Conservation (phyloP, 148 eudicot species). For the Chenopodium formosanum region DNA sequence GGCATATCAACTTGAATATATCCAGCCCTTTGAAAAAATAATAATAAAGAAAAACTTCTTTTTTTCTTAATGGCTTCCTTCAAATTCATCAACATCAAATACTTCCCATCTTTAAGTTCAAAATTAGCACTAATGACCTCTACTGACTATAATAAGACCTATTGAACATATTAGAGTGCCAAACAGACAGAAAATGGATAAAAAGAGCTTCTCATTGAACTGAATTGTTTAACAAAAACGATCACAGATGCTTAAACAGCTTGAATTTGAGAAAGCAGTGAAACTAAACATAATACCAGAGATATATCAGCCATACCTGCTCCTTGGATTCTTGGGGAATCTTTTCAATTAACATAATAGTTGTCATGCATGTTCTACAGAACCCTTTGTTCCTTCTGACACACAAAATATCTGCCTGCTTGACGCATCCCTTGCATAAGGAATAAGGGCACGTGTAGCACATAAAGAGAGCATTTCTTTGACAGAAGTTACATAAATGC, state of each 20-base stretch:
- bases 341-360: constrained; percentile 75
- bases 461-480: constrained; percentile 77
- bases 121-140: not conserved
- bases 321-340: constrained; percentile 59
- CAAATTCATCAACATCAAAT: not conserved
- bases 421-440: constrained; percentile 83
- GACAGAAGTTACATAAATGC: constrained; percentile 90
- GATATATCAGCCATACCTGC: constrained; percentile 50
- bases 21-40: not conserved
- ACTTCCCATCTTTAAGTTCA: not conserved
- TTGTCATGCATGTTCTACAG: constrained; percentile 76
- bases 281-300: constrained; percentile 5
- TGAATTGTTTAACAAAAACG: constrained; percentile 2
- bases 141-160: not conserved
- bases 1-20: not conserved
- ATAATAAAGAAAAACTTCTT: not conserved
- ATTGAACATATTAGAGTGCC: not conserved
- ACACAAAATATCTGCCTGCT: constrained; percentile 58
- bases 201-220: constrained; percentile 3
- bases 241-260: not conserved
- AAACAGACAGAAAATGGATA: not conserved
- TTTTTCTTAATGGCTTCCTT: not conserved
- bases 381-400: constrained; percentile 89
- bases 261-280: constrained; percentile 1
- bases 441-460: constrained; percentile 93